Evolutionary conservation across 176 grass and related monocot species (phyloP), one percentile per base, ranked within the genome.

Genomic region (Musa acuminata): DNA sequence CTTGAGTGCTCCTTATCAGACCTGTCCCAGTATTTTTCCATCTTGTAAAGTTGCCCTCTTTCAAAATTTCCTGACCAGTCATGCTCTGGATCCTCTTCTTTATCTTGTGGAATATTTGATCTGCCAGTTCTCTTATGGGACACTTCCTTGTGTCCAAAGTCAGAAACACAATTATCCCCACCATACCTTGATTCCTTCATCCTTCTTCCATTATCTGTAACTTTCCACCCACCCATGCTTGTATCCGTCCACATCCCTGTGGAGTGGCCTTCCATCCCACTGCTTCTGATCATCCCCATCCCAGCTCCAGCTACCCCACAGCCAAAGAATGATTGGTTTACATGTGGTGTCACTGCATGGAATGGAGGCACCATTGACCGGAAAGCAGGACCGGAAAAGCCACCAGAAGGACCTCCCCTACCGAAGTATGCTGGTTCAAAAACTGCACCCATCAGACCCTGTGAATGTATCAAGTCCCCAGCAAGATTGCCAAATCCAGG

Each of bases 41-140:
- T 83, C 12, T 96, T 84, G 82, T 96, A 86, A 3, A 84, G 81
- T 8, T 81, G 73, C 81, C 85, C 81, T 74, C 69, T 88, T 43
- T 86, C 29, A 35, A 35, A 35, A 35, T 35, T 35, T 5, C 2
- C 88, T 76, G 81, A 79, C 83, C 78, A 84, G 1, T 86, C 88
- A 17, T 89, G 83, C 67, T 66, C 77, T 54, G 78, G 74, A 49
- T 82, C 75, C n/a, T 65, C 68, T 60, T 96, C 92, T 25, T 89
- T 89, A 67, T 91, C 82, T 4, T 35, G 29, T 5, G 3, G 29
- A 35, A 35, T 35, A 35, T 35, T 35, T 35, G 29, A 35, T 73
- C 86, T 91, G 14, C 88, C 85, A 12, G 63, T 72, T 67, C 86
- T 94, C 49, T 74, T 85, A 26, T 29, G 35, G 29, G 13, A 5